Base-by-base conservation (phyloP, 352 stramenopile genomes). In the Pythium scleroteichum region DNA sequence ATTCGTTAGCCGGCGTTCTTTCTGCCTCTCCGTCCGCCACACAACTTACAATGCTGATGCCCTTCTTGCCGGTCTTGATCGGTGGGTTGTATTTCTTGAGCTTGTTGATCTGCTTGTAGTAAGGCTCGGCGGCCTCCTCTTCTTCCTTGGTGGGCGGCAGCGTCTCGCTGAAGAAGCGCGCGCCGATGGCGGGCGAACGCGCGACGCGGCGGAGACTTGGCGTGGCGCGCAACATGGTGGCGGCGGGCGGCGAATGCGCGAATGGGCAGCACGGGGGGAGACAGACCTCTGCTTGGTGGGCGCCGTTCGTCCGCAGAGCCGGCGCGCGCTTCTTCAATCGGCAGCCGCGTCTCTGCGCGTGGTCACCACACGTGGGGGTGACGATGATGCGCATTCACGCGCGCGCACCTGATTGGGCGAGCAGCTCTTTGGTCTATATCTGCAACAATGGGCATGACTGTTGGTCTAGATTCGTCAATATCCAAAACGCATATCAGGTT, bases 1-100 rank as follows among this genome's bases (percentile, higher is more conserved):
- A 13, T 44, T 44, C 39, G 39, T 35, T 35, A 35, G 29, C 10
- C 29, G 5, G 29, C 29, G 29, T 35, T 10, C 29, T n/a, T 5
- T 35, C 29, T 35, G 29, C 29, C 29, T 35, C 29, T 5, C n/a
- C 29, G 29, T 35, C 29, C 5, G 29, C 29, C 5, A 10, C 29
- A 35, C 29, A 10, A 75, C 69, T 46, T 53, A 92, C 76, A 44
- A 93, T 85, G 66, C 75, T 84, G 58, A 93, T 88, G 57, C 84
- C 84, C 49, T 75, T 76, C 45, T 90, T 87, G 40, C 82, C 82
- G 29, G 79, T 84, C 63, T 90, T 90, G 52, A 94, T 75, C 19
- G 84, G 84, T 49, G 84, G 84, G 48, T 85, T 79, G 76, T 89
- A 90, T 66, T 94, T 94, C 62, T 83, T 82, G 40, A 92, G 69